These are phyloP conservation scores for Moesziomyces sp. DNA, from an alignment of 1,284 basidiomycete species.

Conservation along the genomic window DNA sequence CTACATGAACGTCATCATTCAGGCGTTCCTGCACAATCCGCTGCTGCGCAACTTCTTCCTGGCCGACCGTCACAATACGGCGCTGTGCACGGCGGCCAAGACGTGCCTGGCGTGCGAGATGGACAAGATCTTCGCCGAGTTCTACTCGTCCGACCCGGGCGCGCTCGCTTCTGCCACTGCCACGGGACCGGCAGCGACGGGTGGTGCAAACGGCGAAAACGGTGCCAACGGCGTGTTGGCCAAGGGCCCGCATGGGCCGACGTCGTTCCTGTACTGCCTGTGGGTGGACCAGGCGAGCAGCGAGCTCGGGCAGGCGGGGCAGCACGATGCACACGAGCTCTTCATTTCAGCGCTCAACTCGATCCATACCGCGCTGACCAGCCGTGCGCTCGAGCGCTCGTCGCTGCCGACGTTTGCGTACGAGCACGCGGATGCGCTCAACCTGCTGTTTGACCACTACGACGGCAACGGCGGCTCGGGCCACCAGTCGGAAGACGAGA, in stretches of 20 bases:
- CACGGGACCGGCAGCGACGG: constrained; percentile 53
- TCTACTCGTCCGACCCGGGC: constrained; percentile 62
- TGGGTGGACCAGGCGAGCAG: constrained; percentile 78
- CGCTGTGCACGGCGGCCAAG: constrained; percentile 73
- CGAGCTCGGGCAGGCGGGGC: constrained; percentile 89
- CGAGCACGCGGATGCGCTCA: constrained; percentile 41
- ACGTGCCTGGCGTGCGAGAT: constrained; percentile 93
- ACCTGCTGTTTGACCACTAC: constrained; percentile 49
- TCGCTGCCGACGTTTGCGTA: constrained; percentile 46
- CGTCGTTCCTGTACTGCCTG: constrained; percentile 83
- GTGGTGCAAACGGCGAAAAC: constrained; percentile 6
- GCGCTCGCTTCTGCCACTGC: constrained; percentile 66
- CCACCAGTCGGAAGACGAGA: constrained; percentile 41
- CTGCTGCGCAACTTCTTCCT: constrained; percentile 89
- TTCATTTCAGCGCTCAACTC: constrained; percentile 66
- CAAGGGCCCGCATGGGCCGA: constrained; percentile 78
- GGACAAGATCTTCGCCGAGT: constrained; percentile 87
- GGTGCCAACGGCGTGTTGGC: constrained; percentile 21
- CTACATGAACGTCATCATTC: constrained; percentile 91
- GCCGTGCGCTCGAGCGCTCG: constrained; percentile 40
- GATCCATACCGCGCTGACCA: constrained; percentile 57
- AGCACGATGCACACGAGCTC: constrained; percentile 90
- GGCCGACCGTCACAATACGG: constrained; percentile 81
- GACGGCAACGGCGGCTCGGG: constrained; percentile 39
- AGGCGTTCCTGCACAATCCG: constrained; percentile 92